Evolutionary conservation across 345 rosid genomes (phyloP), one percentile per base, ranked within the genome.

Genomic region (Hibiscus mutabilis): DNA sequence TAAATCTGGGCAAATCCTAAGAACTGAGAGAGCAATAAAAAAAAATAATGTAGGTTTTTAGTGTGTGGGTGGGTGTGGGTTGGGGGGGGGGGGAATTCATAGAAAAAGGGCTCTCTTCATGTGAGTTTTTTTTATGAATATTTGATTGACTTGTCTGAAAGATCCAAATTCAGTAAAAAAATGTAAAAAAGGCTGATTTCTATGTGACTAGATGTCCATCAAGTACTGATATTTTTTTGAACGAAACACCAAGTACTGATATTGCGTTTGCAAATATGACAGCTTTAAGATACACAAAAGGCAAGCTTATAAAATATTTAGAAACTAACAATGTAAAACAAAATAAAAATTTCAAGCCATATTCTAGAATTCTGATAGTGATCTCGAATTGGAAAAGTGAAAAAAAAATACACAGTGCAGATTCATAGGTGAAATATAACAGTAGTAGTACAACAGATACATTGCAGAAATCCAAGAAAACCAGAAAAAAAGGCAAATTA

Each of bases 391-490:
- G 14, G 37, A 27, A 25, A 47, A 64, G 5, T 7, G 44, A 63
- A 66, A 37, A 37, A 35, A 37, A 37, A 37, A 62, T 29, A 37
- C 66, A 72, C 74, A 70, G 70, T 78, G 10, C 33, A 68, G 68
- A 33, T 74, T 72, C 42, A 37, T 37, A 37, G 42, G 73, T 57
- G 61, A 70, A 67, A 79, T 52, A 37, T 51, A 66, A 46, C 55
- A 63, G 47, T 60, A 74, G 4, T 16, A 67, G 22, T 27, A 25
- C 70, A 21, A 77, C 74, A 77, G 72, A 76, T 67, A 68, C 79
- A 75, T 78, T 60, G 74, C 88, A 86, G 78, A 78, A 85, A 79
- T 74, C 53, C 80, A 81, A 79, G 77, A 75, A 76, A 77, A 72
- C 22, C 25, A 57, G 15, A 21, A 27, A 73, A 49, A 44, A 53